Evolutionary conservation across 192 early-diverging fungal species (phyloP), one percentile per base, ranked within the genome.

Genomic region (Coemansia sp.): DNA sequence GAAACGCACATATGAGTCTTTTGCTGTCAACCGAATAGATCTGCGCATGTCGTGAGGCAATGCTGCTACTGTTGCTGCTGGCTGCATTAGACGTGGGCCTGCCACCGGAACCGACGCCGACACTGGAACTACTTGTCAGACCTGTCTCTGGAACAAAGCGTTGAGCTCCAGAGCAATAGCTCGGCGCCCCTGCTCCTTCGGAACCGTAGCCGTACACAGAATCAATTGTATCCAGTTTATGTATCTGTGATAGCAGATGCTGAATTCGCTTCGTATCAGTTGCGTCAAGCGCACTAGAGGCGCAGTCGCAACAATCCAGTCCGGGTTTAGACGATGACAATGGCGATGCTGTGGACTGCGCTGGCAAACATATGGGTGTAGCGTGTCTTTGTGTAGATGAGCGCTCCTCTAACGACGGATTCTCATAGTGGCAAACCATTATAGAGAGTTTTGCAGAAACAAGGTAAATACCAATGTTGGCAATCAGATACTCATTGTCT

Each of bases 361-460:
- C 15, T 62, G 57, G 51, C 41, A 37, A 59, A 18, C 8, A 40
- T 12, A 8, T 6, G 52, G 47, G 32, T 57, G 52, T 11, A 43
- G 22, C 13, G 62, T 63, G 39, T 9, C 37, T 39, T 61, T 51
- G n/a, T 55, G 22, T 40, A 37, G 61, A 49, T 48, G 54, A 65
- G 51, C 47, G 68, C 42, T 57, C 65, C 67, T 45, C 54, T 32
- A 57, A 6, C 22, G 71, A 42, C 52, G 64, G 41, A 21, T 68
- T 62, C 57, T 82, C 80, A 59, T 82, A 82, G 58, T 83, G 81
- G 66, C 72, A 78, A 37, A 83, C 65, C 72, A 78, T 70, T 52
- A 83, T 66, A 8, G 70, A 70, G 54, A 83, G 42, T 39, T 64
- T 66, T 47, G 72, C 63, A 5, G 81, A 83, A 40, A 83, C 81